Evolutionary conservation across 2,329 filamentous ascomycete genomes (phyloP).

Genomic region (Xenoacremonium recifei): DNA sequence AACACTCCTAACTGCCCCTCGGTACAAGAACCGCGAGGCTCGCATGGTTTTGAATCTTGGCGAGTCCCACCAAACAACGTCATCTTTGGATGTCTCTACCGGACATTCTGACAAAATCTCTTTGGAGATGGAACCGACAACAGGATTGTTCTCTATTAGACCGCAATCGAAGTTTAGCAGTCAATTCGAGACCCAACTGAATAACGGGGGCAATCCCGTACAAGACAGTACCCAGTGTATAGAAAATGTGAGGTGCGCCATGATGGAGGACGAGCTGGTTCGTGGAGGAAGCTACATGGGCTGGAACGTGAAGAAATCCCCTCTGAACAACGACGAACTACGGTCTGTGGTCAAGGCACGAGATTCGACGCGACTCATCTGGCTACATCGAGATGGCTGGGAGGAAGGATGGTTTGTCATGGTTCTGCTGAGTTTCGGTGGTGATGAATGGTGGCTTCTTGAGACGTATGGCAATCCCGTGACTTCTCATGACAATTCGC

Average conservation of each 20-base stretch:
- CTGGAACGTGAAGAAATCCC: slow-evolving; percentile 56
- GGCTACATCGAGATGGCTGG: slow-evolving; percentile 75
- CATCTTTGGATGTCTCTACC: slow-evolving; percentile 66
- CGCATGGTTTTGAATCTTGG: slow-evolving; percentile 58
- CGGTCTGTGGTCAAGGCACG: slow-evolving; percentile 61
- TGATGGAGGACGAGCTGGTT: slow-evolving; percentile 60
- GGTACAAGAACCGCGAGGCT: slow-evolving; percentile 61
- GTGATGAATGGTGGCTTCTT: slow-evolving; percentile 78
- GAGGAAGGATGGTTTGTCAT: slow-evolving; percentile 69
- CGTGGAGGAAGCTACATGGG: slow-evolving; percentile 60
- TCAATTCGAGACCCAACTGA: slow-evolving; percentile 64
- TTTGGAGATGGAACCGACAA: slow-evolving; percentile 72
- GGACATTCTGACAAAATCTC: slow-evolving; percentile 59
- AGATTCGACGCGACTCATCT: slow-evolving; percentile 62
- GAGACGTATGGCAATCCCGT: slow-evolving; percentile 61
- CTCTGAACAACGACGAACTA: slow-evolving; percentile 52
- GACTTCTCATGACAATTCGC: too few species aligned
- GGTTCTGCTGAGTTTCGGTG: slow-evolving; percentile 66
- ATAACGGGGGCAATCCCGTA: slow-evolving; percentile 54
- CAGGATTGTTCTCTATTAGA: slow-evolving; percentile 71
- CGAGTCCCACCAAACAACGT: slow-evolving; percentile 62
- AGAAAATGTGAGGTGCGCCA: slow-evolving; percentile 60
- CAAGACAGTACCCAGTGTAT: slow-evolving; percentile 57
- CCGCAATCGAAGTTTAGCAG: slow-evolving; percentile 58
- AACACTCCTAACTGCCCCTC: slow-evolving; percentile 56